Percentiles rank a stretch among this genome's conserved stretches.
These are phyloP conservation scores for Citrus glauca DNA, from an alignment of 345 rosid genomes.

Conservation along the genomic window DNA sequence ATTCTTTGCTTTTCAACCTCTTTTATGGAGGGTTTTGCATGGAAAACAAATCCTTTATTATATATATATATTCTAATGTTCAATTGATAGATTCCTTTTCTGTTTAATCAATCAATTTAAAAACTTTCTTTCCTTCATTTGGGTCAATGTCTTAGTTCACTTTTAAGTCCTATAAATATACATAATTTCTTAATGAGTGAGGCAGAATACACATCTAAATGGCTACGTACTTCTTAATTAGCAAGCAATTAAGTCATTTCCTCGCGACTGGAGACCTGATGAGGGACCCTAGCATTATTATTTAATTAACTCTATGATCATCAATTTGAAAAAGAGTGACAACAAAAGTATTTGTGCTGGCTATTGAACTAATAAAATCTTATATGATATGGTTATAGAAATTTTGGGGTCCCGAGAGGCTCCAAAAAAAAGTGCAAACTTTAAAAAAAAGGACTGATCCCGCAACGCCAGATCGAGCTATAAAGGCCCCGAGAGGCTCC, in stretches of 20 bases:
- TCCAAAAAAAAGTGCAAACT: too few relatives aligned
- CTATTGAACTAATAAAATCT: too few relatives aligned
- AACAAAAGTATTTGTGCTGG: too few relatives aligned
- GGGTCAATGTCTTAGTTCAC: slow-evolving; percentile 24
- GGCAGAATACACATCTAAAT: neutral
- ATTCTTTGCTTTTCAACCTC: slow-evolving; percentile 31
- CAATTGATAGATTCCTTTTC: slow-evolving; percentile 19
- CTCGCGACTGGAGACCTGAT: neutral
- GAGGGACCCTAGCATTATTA: neutral
- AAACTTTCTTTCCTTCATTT: slow-evolving; percentile 16
- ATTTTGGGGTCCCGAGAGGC: too few relatives aligned
- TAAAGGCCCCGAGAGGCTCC: too few relatives aligned
- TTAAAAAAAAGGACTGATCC: too few relatives aligned
- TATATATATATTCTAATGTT: slow-evolving; percentile 1
- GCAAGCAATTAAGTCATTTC: neutral
- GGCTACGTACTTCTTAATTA: neutral
- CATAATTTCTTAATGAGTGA: neutral
- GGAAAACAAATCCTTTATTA: slow-evolving; percentile 28
- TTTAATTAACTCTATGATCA: neutral
- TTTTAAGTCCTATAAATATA: slow-evolving; percentile 8
- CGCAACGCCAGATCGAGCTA: too few relatives aligned
- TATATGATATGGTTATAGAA: too few relatives aligned
- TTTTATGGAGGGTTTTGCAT: slow-evolving; percentile 42
- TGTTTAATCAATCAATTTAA: slow-evolving; percentile 16
- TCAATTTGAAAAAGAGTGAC: neutral